Conservation (phyloP, 768 basidiomycete species). For the Glaciozyma antarctica region DNA sequence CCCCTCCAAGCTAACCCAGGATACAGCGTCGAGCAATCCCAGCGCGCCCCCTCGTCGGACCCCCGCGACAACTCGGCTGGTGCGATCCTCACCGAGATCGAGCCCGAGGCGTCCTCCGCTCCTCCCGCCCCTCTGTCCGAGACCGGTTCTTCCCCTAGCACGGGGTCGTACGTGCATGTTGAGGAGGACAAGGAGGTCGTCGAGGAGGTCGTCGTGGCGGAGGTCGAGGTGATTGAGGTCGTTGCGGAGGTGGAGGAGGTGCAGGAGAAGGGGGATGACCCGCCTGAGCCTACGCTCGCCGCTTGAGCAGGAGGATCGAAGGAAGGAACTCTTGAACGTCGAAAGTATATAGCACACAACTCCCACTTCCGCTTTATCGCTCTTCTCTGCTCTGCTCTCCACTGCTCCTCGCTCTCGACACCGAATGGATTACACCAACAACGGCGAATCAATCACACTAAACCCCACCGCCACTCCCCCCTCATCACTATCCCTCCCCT, state of each 20-base stretch:
- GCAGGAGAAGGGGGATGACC: too few species aligned
- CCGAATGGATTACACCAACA: slow-evolving; percentile 11
- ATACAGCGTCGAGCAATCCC: not conserved
- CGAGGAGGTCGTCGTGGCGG: too few species aligned
- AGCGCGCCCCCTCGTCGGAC: not conserved
- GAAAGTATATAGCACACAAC: too few species aligned
- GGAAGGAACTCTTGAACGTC: too few species aligned
- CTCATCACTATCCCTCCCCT: slow-evolving; percentile 81
- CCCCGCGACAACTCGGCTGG: slow-evolving; percentile 2
- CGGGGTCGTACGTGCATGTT: slow-evolving; percentile 27
- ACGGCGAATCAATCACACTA: slow-evolving; percentile 53
- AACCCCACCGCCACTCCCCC: slow-evolving; percentile 81
- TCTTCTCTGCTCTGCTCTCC: too few species aligned
- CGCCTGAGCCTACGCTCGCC: too few species aligned
- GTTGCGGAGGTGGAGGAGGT: too few species aligned
- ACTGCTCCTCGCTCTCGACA: not conserved
- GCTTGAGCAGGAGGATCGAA: too few species aligned
- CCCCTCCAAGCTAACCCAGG: too few species aligned
- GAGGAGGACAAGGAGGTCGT: slow-evolving; percentile 10
- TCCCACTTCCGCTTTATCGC: too few species aligned
- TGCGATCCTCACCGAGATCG: slow-evolving; percentile 12
- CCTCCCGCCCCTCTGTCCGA: not conserved
- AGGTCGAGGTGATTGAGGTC: too few species aligned
- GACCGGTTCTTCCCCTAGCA: not conserved
- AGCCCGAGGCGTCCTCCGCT: slow-evolving; percentile 1